These are phyloP conservation scores for Wickerhamiella musiphila DNA, from an alignment of 805 yeast species.

Conservation along the genomic window DNA sequence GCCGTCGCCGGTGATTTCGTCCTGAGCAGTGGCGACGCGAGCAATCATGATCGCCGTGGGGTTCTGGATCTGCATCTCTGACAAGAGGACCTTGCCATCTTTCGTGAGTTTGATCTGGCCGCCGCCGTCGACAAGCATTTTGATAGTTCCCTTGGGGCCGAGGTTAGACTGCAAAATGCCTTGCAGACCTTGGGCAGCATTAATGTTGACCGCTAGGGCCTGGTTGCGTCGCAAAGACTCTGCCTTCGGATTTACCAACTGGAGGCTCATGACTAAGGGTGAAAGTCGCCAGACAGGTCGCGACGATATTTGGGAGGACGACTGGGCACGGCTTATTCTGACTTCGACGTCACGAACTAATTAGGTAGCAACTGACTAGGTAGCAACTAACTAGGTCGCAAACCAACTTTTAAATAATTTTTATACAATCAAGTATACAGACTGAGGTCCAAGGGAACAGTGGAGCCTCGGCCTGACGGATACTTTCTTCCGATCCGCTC, in stretches of 20 bases:
- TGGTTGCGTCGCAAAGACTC: constrained; percentile 92
- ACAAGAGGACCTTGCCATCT: constrained; percentile 84
- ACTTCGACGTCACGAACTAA: too few relatives aligned
- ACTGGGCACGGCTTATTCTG: too few relatives aligned
- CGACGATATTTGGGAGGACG: too few relatives aligned
- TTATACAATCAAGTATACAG: constrained; percentile 12
- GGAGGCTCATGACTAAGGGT: constrained; percentile 27
- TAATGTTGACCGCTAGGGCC: constrained; percentile 85
- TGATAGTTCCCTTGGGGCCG: constrained; percentile 94
- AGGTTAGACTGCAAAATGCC: constrained; percentile 77
- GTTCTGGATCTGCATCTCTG: constrained; percentile 93
- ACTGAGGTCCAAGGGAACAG: constrained; percentile 64
- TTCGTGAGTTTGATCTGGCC: constrained; percentile 91
- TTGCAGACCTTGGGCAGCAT: constrained; percentile 95
- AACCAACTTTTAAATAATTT: too few relatives aligned
- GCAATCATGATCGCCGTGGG: constrained; percentile 83
- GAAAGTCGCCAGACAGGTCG: not conserved
- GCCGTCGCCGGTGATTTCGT: constrained; percentile 98
- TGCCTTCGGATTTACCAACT: constrained; percentile 89
- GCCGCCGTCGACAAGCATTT: constrained; percentile 92
- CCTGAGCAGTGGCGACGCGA: constrained; percentile 96
- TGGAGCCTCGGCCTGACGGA: constrained; percentile 89
- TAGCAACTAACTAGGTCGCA: too few relatives aligned
- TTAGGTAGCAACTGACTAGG: too few relatives aligned
- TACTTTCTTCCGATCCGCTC: constrained; percentile 58